Evolutionary conservation across 345 rosid species (phyloP).

Genomic region (Citrus trifoliata): DNA sequence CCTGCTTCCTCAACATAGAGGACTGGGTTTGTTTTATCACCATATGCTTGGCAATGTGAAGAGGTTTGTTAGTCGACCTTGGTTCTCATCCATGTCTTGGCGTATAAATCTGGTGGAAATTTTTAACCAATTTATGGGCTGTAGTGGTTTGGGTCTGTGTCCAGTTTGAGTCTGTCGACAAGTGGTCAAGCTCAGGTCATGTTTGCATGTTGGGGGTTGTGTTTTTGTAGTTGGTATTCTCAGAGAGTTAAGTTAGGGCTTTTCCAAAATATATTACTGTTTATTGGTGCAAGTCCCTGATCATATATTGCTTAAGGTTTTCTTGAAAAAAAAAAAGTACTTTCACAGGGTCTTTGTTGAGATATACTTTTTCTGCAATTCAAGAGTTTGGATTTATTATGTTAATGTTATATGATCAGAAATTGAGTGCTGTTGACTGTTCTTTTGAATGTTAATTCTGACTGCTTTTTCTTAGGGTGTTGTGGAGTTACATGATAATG

Average conservation of each 20-base stretch:
- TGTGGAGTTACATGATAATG: too few relatives aligned
- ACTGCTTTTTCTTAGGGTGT: too few relatives aligned
- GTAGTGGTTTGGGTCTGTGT: constrained; percentile 27
- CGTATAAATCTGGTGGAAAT: constrained; percentile 5
- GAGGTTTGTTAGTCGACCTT: constrained; percentile 4
- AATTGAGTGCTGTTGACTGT: background rate
- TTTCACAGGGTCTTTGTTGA: background rate
- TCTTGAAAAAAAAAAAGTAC: background rate
- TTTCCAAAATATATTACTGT: constrained; percentile 1
- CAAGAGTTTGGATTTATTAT: constrained; percentile 8
- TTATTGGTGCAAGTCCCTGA: constrained; percentile 12
- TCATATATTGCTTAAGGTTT: constrained; percentile 1
- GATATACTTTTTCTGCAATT: background rate
- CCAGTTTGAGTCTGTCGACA: constrained; percentile 31
- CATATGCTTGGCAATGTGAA: constrained; percentile 12
- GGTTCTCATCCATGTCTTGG: constrained; percentile 11
- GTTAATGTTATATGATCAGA: background rate
- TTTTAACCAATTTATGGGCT: constrained; percentile 12
- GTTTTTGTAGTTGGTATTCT: constrained; percentile 21
- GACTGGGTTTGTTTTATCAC: constrained; percentile 3
- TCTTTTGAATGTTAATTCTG: background rate
- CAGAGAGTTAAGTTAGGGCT: constrained; percentile 11
- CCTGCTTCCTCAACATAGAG: constrained; percentile 44
- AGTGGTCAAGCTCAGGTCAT: constrained; percentile 26
- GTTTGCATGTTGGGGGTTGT: constrained; percentile 34